Percentiles rank a stretch among this genome's conserved stretches.
Evolutionary conservation across 225 moss, liverwort and hornwort genomes (phyloP).

Genomic region (Ulota crispa): DNA sequence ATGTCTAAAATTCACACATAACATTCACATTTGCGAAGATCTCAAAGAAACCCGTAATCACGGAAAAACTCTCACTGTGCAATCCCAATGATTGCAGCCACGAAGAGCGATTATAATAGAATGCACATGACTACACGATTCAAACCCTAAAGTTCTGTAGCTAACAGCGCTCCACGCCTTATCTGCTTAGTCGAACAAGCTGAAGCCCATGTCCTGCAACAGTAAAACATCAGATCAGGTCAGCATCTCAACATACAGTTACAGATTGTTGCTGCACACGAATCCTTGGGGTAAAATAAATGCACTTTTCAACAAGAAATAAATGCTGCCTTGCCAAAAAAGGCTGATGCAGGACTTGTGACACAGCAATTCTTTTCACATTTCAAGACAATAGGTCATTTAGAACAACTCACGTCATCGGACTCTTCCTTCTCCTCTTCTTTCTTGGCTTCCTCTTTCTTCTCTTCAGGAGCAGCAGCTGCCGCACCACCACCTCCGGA

Average conservation of each 20-base stretch:
- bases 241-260: neutral
- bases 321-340: neutral
- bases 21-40: neutral
- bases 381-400: neutral
- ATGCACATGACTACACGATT: slow-evolving; percentile 24
- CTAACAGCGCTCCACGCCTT: neutral
- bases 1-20: neutral
- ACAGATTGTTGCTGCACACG: no score
- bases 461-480: slow-evolving; percentile 44
- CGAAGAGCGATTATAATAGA: slow-evolving; percentile 5
- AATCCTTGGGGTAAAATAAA: neutral
- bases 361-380: neutral
- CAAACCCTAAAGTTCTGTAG: neutral
- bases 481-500: slow-evolving; percentile 32
- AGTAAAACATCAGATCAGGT: neutral
- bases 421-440: slow-evolving; percentile 76
- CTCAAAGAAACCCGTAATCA: slow-evolving; percentile 7
- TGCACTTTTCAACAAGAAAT: neutral
- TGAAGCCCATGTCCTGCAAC: slow-evolving; percentile 73
- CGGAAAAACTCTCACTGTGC: neutral
- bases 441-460: slow-evolving; percentile 52
- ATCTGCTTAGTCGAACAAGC: slow-evolving; percentile 55
- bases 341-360: neutral
- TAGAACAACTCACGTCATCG: slow-evolving; percentile 59
- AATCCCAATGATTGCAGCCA: neutral